phyloP scores from a whole-genome alignment of 192 early-diverging fungal genomes.

The Jimgerdemannia lactiflua region DNA sequence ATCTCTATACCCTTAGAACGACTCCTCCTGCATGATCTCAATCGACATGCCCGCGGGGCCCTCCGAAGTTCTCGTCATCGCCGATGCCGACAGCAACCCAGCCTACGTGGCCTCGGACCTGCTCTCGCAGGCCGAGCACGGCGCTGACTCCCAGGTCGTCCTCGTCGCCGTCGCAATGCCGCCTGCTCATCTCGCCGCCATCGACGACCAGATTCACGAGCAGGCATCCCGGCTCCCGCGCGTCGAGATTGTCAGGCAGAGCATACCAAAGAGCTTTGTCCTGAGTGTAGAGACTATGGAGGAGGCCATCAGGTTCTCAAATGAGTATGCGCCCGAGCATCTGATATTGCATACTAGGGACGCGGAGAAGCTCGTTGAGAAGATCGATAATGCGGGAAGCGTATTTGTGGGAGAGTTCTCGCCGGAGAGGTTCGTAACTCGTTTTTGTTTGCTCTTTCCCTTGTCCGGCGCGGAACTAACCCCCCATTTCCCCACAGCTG shows the following conservation, averaged over 20 bases:
- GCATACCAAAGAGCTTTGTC: conserved; percentile 84
- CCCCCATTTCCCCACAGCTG: conserved; percentile 48
- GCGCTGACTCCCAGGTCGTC: conserved; percentile 94
- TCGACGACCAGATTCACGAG: conserved; percentile 75
- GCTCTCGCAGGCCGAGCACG: conserved; percentile 97
- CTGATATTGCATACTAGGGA: conserved; percentile 90
- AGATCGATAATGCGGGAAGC: conserved; percentile 88
- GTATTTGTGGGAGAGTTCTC: conserved; percentile 98
- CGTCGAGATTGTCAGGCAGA: conserved; percentile 82
- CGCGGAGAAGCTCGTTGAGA: conserved; percentile 58
- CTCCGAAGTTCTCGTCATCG: conserved; percentile 98
- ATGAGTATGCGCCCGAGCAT: conserved; percentile 97
- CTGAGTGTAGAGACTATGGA: conserved; percentile 66
- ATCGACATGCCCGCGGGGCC: conserved; percentile 99
- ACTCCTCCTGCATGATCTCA: conserved; percentile 87
- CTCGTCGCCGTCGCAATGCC: conserved; percentile 80
- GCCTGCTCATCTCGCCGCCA: conserved; percentile 62
- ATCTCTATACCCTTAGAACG: conserved; percentile 54
- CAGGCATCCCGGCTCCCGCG: conserved; percentile 88
- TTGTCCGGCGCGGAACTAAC: background rate
- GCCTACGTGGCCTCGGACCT: conserved; percentile 95
- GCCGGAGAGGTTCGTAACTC: conserved; percentile 76
- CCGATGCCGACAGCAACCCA: conserved; percentile 80
- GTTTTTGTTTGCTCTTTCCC: background rate
- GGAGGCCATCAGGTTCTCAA: conserved; percentile 89